Percentiles rank a stretch among this genome's conserved stretches.
Conservation (phyloP, 371 early-diverging fungal species). For the Chytridium lagenaria region DNA sequence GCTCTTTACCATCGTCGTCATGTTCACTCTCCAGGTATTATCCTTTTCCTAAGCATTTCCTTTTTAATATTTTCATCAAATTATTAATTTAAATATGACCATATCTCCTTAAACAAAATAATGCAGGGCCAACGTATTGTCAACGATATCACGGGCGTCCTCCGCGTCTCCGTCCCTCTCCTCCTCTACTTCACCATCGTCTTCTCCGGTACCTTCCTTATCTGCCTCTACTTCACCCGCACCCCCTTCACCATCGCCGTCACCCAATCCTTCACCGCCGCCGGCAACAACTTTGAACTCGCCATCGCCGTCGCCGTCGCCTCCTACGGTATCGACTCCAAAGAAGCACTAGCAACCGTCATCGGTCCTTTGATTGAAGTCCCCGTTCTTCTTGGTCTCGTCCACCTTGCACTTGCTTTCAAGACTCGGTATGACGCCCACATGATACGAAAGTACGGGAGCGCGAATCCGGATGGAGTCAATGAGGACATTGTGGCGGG, state of each 20-base stretch:
- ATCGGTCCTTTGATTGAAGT: conserved; percentile 82
- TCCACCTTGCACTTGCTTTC: conserved; percentile 38
- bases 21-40: conserved; percentile 71
- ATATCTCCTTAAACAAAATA: neutral
- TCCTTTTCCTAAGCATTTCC: neutral
- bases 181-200: conserved; percentile 69
- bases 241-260: conserved; percentile 5
- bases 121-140: conserved; percentile 66
- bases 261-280: conserved; percentile 66
- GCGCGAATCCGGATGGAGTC: conserved; percentile 7
- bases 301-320: conserved; percentile 79
- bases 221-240: conserved; percentile 33
- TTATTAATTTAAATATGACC: neutral
- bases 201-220: conserved; percentile 61
- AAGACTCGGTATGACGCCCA: conserved; percentile 21
- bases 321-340: conserved; percentile 68
- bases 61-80: neutral
- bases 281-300: conserved; percentile 78
- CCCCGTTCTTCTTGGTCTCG: conserved; percentile 64
- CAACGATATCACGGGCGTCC: conserved; percentile 65
- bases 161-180: conserved; percentile 72
- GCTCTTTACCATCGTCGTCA: conserved; percentile 72
- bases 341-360: conserved; percentile 71
- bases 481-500: neutral
- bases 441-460: neutral